Conservation (phyloP, 2,329 filamentous ascomycete genomes). For the Zelopaecilomyces penicillatus region DNA sequence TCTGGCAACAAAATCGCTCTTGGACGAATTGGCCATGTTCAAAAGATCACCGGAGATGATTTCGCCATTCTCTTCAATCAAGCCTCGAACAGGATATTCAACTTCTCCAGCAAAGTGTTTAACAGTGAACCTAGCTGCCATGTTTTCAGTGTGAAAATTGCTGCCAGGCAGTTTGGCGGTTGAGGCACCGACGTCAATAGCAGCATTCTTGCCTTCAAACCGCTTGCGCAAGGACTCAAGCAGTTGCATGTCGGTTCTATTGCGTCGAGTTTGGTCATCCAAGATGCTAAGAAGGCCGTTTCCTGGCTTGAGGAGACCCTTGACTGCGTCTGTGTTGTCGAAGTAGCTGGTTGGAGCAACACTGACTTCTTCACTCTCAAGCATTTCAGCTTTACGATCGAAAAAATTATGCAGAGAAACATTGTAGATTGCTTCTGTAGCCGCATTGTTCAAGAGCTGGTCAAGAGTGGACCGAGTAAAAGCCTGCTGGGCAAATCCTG, state of each 20-base stretch:
- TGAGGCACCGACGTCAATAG: constrained; percentile 69
- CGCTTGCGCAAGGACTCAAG: constrained; percentile 85
- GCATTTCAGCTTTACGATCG: constrained; percentile 82
- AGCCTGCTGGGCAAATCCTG: constrained; percentile 79
- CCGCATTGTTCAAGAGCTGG: constrained; percentile 90
- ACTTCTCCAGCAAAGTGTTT: constrained; percentile 96
- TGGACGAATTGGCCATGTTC: constrained; percentile 82
- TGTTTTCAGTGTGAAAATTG: constrained; percentile 81
- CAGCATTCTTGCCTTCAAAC: constrained; percentile 89
- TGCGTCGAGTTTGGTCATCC: constrained; percentile 88
- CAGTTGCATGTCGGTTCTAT: constrained; percentile 81
- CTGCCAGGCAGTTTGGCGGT: constrained; percentile 74
- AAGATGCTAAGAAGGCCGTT: constrained; percentile 91
- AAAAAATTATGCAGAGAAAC: constrained; percentile 94
- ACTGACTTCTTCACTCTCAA: constrained; percentile 87
- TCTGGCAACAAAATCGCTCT: constrained; percentile 79
- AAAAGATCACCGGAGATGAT: constrained; percentile 92
- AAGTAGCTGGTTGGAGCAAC: constrained; percentile 94
- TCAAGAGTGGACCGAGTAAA: constrained; percentile 81
- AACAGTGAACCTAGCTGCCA: constrained; percentile 74
- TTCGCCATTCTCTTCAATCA: constrained; percentile 94
- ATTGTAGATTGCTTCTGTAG: constrained; percentile 86
- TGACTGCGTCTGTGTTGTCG: constrained; percentile 92
- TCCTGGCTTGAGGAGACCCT: constrained; percentile 80
- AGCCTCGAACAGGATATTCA: constrained; percentile 78